Base-by-base conservation (phyloP, 2,329 filamentous ascomycete genomes). In the Cladorrhinum sp. region DNA sequence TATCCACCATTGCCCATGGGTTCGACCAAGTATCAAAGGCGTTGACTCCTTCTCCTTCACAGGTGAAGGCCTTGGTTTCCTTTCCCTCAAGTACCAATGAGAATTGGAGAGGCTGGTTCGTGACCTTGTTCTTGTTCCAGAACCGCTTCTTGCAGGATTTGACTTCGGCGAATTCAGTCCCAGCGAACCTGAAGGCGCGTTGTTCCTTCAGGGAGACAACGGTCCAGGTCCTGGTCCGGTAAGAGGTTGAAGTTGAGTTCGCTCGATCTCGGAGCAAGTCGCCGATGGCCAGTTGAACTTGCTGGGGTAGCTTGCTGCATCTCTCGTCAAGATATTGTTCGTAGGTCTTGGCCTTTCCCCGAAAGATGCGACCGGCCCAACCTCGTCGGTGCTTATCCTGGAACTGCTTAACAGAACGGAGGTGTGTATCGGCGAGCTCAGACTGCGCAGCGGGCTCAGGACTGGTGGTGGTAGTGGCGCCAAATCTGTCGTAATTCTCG, bases 291-390 rank as follows among this genome's bases (percentile, higher is more conserved):
- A 51, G 61, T 53, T 68, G 62, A 7, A 70, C 53, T 0, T 50
- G 10, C 2, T 22, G 3, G 3, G 68, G 67, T 1, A 69, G 58
- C 25, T 58, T 65, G 13, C 53, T 59, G 55, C 70, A 68, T 41
- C 65, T 62, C 41, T 59, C 59, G 24, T 72, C 67, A 29, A 72
- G 62, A 18, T 69, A 50, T 23, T 68, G 60, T 55, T 71, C 70
- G 41, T 72, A 71, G 12, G 67, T 65, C 52, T 62, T 66, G 41
- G 60, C 56, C 24, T 49, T 62, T 20, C 67, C 63, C 12, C 63
- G 55, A 27, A 70, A 9, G 13, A 68, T 38, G 16, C 68, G 65
- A 22, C 65, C 61, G 1, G 65, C 56, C 58, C 66, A 66, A n/a
- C 55, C 51, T 7, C 66, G 65, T 23, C 63, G 63, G 45, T 65